These are phyloP conservation scores for Trichoderma sp. DNA, from an alignment of 2,329 filamentous ascomycete species.

Conservation along the genomic window DNA sequence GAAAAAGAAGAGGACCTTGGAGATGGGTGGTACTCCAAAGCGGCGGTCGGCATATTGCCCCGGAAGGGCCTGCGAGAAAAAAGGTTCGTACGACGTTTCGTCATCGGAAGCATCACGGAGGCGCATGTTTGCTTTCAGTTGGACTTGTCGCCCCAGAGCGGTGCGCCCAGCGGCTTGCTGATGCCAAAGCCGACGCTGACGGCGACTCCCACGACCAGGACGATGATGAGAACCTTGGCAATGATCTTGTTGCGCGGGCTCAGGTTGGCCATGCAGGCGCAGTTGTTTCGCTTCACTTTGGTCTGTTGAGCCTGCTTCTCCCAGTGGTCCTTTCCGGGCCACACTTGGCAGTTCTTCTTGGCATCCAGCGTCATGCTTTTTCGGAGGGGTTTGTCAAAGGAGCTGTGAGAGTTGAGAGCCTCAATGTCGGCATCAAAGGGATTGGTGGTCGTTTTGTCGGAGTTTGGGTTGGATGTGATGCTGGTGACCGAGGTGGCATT, in stretches of 20 bases:
- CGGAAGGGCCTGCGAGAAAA: background rate
- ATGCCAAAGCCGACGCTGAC: slow-evolving; percentile 61
- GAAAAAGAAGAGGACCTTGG: background rate
- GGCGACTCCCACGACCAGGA: slow-evolving; percentile 55
- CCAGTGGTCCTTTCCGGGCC: slow-evolving; percentile 63
- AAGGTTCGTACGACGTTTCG: background rate
- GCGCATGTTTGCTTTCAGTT: background rate
- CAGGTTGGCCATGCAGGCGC: slow-evolving; percentile 55
- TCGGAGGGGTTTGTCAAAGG: slow-evolving; percentile 36
- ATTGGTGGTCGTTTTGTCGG: slow-evolving; percentile 43
- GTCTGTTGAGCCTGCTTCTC: slow-evolving; percentile 59
- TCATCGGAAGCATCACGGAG: background rate
- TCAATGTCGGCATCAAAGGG: slow-evolving; percentile 62
- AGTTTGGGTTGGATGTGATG: slow-evolving; percentile 48
- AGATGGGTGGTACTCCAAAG: background rate
- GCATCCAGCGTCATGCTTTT: slow-evolving; percentile 32
- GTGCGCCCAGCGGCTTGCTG: slow-evolving; percentile 61
- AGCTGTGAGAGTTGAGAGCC: slow-evolving; percentile 47
- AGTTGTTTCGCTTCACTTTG: slow-evolving; percentile 51
- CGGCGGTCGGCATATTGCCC: background rate
- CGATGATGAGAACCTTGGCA: slow-evolving; percentile 54
- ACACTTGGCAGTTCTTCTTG: slow-evolving; percentile 55
- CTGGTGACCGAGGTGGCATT: slow-evolving; percentile 35
- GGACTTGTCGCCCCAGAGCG: slow-evolving; percentile 52
- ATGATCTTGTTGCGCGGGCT: slow-evolving; percentile 57